Evolutionary conservation across 495 filamentous ascomycete species (phyloP), one percentile per base, ranked within the genome.

Genomic region (Lentithecium fluviatile): DNA sequence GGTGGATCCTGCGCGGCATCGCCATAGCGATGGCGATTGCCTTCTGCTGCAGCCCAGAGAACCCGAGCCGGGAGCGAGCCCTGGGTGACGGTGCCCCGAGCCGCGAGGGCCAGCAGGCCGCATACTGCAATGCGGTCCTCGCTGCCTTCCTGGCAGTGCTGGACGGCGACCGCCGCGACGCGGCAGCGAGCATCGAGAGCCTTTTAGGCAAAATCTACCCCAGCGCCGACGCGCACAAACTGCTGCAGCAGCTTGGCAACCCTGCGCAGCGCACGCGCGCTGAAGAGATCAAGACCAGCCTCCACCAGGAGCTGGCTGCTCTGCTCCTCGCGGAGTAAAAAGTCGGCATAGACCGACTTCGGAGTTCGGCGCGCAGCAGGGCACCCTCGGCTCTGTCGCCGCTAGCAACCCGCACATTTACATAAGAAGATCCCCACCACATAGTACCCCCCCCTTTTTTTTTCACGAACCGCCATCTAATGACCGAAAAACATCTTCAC

Each of bases 381-480:
- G 10, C 29, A 32, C 29, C 29, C 29, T 32, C 29, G 29, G 29
- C 29, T 32, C 10, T 32, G 4, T 32, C 29, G 29, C 29, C 29
- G 10, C 29, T 32, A 32, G 29, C 29, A 32, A 32, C 10, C 29
- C 29, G 29, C 29, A 32, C 7, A 38, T 2, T 23, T 13, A 37
- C 43, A 11, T 50, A 24, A 46, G 23, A 37, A 34, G 32, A 37
- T 8, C 32, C 25, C 25, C 21, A 32, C 29, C 10, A 32, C 29
- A 10, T 10, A 32, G 12, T 15, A 21, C 49, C 34, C 7, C 24
- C 3, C 49, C 2, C 13, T 17, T 13, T n/a, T 34, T 17, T 13
- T n/a, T 52, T 50, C 36, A 57, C 52, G 20, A 34, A 45, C 45
- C 21, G 32, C 21, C 21, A n/a, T 56, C 73, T 62, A 47, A 75